phyloP scores from a whole-genome alignment of 352 stramenopile species.

The Sclerospora graminicola region DNA sequence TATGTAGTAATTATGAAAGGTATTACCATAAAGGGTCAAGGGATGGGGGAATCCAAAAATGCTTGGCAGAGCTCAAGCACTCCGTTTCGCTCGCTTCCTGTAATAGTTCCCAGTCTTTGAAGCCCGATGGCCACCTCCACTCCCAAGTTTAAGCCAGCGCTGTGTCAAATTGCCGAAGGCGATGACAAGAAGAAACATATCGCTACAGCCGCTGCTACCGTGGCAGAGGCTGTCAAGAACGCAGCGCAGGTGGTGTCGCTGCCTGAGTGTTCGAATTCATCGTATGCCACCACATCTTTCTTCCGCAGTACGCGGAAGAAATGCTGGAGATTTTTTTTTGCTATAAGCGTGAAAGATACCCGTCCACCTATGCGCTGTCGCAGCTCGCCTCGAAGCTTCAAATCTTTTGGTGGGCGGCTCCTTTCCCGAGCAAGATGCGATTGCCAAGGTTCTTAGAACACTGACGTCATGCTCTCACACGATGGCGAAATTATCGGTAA shows the following conservation, averaged over 20 bases:
- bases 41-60: no score
- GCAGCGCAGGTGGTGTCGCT: slow-evolving; percentile 86
- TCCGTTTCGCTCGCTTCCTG: slow-evolving; percentile 9
- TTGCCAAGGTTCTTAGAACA: slow-evolving; percentile 97
- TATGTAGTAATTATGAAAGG: no score
- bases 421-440: slow-evolving; percentile 86
- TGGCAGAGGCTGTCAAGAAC: slow-evolving; percentile 61
- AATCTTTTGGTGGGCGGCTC: slow-evolving; percentile 96
- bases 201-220: slow-evolving; percentile 49
- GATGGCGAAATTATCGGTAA: slow-evolving; percentile 94
- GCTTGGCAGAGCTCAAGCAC: no score
- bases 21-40: no score
- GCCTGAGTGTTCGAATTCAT: slow-evolving; percentile 94
- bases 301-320: slow-evolving; percentile 95
- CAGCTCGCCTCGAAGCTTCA: slow-evolving; percentile 81
- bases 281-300: slow-evolving; percentile 96
- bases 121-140: no score
- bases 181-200: slow-evolving; percentile 82
- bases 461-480: slow-evolving; percentile 91
- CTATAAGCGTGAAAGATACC: slow-evolving; percentile 50
- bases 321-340: slow-evolving; percentile 70
- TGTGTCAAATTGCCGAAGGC: no score
- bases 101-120: slow-evolving; percentile 3
- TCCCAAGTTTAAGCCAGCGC: no score
- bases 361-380: slow-evolving; percentile 84